Evolutionary conservation across 192 early-diverging fungal genomes (phyloP), one percentile per base, ranked within the genome.

Genomic region (Oehlia diaphana): DNA sequence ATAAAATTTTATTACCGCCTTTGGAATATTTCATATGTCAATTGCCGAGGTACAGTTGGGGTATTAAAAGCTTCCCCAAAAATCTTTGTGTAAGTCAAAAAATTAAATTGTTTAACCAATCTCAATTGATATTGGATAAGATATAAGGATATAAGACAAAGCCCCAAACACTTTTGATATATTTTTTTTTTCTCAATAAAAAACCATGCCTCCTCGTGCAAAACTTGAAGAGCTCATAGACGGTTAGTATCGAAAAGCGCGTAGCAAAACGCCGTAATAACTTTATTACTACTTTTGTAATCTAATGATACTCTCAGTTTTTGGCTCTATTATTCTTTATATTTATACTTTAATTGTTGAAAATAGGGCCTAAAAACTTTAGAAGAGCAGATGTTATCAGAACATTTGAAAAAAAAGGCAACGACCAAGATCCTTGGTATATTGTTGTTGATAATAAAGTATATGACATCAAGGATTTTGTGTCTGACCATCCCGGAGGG

Each of bases 401-500:
- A 61, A 74, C 74, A 26, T 74, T 58, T 58, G 50, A 81, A 53
- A 74, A 58, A 79, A 82, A 78, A 65, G 82, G 84, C 50, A 78
- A 47, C 10, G 10, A 83, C 42, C 83, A 83, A 9, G 72, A 76
- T 47, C 86, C 84, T 31, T 86, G 87, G 67, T 88, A 88, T 74
- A 88, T 92, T 65, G 88, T 93, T 64, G 92, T 94, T 83, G 87
- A 94, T 80, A 88, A 90, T 83, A 95, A 95, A 78, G 88, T 95
- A 2, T 94, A 94, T 79, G 92, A 95, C 87, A 82, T 95, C 42
- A 85, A 88, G n/a, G 92, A 92, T 39, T 95, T 95, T 81, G 77
- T 91, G 21, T 78, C 79, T 70, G 92, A 91, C 77, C 94, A 95
- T 82, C 94, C 94, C 68, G 94, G 94, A 78, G 93, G 93, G 76